Conservation (phyloP, 1,284 basidiomycete genomes). For the Boletus smithii region DNA sequence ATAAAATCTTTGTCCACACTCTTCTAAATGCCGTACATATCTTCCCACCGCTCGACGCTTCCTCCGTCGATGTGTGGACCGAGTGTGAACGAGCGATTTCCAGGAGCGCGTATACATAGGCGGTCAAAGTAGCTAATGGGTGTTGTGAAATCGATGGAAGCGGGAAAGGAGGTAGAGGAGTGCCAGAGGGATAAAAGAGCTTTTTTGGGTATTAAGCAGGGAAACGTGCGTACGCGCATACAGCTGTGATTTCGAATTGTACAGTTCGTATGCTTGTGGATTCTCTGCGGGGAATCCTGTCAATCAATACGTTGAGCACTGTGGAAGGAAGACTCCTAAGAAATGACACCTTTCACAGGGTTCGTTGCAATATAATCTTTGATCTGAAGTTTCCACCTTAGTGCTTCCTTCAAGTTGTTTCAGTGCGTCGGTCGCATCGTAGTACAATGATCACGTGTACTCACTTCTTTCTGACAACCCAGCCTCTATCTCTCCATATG, state of each 20-base stretch:
- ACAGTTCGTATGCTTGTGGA: slow-evolving; percentile 72
- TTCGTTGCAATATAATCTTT: slow-evolving; percentile 56
- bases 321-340: no score
- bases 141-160: slow-evolving; percentile 49
- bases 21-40: slow-evolving; percentile 55
- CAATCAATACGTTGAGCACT: neutral
- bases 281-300: slow-evolving; percentile 63
- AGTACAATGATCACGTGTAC: slow-evolving; percentile 1
- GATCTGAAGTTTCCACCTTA: slow-evolving; percentile 58
- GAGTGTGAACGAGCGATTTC: slow-evolving; percentile 58
- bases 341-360: slow-evolving; percentile 45
- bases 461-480: slow-evolving; percentile 44
- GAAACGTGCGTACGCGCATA: slow-evolving; percentile 53
- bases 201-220: slow-evolving; percentile 48
- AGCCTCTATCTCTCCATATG: slow-evolving; percentile 46
- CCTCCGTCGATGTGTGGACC: slow-evolving; percentile 79
- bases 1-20: slow-evolving; percentile 56
- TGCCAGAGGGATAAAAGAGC: slow-evolving; percentile 64
- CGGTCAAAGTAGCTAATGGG: slow-evolving; percentile 77
- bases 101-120: slow-evolving; percentile 70
- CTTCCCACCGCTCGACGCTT: slow-evolving; percentile 78
- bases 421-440: neutral
- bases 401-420: slow-evolving; percentile 46
- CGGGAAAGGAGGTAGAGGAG: slow-evolving; percentile 34
- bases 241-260: slow-evolving; percentile 62